Percentiles rank a stretch among this genome's conserved stretches.
phyloP scores from a whole-genome alignment of 441 rosid genomes.

The Erodium trifolium region DNA sequence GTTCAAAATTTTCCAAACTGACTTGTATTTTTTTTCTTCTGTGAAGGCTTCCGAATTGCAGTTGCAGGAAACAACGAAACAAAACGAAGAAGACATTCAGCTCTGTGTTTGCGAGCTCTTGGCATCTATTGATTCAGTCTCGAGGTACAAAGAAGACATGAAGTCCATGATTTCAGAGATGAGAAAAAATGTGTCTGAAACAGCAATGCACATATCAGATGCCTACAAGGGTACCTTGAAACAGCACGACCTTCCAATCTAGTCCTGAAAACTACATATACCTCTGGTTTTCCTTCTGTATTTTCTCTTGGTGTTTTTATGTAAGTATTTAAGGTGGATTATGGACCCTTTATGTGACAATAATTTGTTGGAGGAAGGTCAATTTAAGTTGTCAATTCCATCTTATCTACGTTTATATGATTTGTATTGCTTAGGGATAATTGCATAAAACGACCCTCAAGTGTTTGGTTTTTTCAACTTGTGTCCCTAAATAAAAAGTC shows the following conservation, averaged over 20 bases:
- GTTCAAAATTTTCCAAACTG: neutral
- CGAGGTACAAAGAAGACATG: slow-evolving; percentile 57
- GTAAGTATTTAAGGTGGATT: neutral
- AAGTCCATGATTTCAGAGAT: slow-evolving; percentile 46
- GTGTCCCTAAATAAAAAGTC: too few species aligned
- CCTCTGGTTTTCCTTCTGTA: neutral
- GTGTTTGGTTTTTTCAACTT: too few species aligned
- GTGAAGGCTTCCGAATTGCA: slow-evolving; percentile 36
- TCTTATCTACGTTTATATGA: neutral
- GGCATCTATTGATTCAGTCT: slow-evolving; percentile 47
- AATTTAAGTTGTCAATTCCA: neutral
- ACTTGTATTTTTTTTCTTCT: neutral
- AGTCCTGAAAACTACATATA: neutral
- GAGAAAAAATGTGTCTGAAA: slow-evolving; percentile 38
- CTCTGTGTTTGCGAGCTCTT: slow-evolving; percentile 43
- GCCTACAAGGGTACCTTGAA: slow-evolving; percentile 33
- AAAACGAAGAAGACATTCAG: slow-evolving; percentile 58
- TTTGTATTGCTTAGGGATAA: neutral
- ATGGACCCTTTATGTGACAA: neutral
- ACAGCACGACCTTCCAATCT: neutral
- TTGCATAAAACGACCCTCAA: too few species aligned
- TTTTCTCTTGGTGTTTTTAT: neutral
- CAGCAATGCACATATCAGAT: slow-evolving; percentile 40
- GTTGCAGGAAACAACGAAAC: slow-evolving; percentile 47
- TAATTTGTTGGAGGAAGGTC: neutral